Evolutionary conservation across 805 yeast species (phyloP).

Genomic region (Kodamaea jinghongensis): DNA sequence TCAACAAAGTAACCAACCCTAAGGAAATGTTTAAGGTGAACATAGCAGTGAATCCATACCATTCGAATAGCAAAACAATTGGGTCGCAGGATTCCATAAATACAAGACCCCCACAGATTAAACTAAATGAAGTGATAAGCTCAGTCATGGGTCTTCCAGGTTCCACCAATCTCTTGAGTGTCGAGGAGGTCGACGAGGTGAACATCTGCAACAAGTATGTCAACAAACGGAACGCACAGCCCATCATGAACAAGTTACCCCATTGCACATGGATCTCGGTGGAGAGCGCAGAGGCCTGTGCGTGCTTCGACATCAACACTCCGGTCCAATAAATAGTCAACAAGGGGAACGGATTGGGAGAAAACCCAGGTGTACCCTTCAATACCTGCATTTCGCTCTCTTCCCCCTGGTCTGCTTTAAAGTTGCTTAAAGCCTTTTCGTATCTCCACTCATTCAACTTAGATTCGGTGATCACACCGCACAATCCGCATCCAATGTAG

Average conservation of each 20-base stretch:
- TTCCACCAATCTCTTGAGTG: conserved; percentile 16
- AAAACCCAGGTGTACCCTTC: conserved; percentile 64
- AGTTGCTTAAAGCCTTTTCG: conserved; percentile 31
- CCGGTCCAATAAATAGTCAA: conserved; percentile 97
- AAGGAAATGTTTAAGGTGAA: conserved; percentile 85
- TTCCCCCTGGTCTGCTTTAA: conserved; percentile 4
- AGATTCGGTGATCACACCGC: conserved; percentile 83
- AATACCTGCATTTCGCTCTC: conserved; percentile 10
- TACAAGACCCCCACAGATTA: conserved; percentile 84
- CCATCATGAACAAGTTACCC: conserved; percentile 85
- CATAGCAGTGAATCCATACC: conserved; percentile 82
- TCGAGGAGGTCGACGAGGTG: conserved; percentile 17
- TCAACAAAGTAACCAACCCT: conserved; percentile 71
- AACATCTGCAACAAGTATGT: conserved; percentile 59
- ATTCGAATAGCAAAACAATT: conserved; percentile 75
- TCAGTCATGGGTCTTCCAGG: conserved; percentile 79
- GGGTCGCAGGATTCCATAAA: conserved; percentile 93
- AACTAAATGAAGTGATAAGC: conserved; percentile 70
- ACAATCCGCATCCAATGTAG: conserved; percentile 87
- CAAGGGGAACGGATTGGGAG: conserved; percentile 93
- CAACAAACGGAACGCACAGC: conserved; percentile 69
- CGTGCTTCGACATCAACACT: conserved; percentile 89
- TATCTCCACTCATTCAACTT: conserved; percentile 61
- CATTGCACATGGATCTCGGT: conserved; percentile 86
- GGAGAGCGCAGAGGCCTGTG: conserved; percentile 75